These are phyloP conservation scores for Naegleria lovaniensis DNA, from an alignment of 208 protist genomes.

Conservation along the genomic window DNA sequence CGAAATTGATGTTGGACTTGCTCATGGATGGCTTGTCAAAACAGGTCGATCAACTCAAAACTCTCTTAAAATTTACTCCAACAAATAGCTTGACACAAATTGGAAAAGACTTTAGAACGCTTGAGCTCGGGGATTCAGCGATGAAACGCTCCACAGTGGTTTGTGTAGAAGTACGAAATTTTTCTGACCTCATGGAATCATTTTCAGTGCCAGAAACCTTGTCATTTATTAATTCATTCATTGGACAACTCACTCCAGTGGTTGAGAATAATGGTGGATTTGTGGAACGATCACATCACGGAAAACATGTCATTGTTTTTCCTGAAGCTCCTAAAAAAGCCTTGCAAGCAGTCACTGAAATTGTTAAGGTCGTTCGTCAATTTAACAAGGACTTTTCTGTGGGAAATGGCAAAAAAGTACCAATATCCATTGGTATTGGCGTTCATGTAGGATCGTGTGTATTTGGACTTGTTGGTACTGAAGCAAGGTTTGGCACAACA, in stretches of 20 bases:
- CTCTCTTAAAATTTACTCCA: not conserved
- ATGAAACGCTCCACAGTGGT: not conserved
- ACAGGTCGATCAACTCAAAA: not conserved
- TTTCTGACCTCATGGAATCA: not conserved
- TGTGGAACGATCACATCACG: not conserved
- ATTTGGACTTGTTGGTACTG: not conserved
- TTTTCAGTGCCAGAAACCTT: not conserved
- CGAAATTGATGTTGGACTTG: not conserved
- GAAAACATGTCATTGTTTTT: not conserved
- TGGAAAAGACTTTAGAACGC: not conserved
- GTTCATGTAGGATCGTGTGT: not conserved
- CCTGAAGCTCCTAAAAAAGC: not conserved
- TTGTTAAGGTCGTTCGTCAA: not conserved
- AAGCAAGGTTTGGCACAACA: not conserved
- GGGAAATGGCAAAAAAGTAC: not conserved
- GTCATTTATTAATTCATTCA: not conserved
- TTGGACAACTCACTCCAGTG: not conserved
- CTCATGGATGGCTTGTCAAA: not conserved
- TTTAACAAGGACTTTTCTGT: not conserved
- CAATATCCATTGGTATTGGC: not conserved
- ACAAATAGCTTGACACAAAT: not conserved
- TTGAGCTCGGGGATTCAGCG: not conserved
- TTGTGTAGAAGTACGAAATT: not conserved
- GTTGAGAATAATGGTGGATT: not conserved
- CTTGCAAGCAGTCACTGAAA: not conserved